Percentiles rank a stretch among this genome's conserved stretches.
Evolutionary conservation across 768 basidiomycete species (phyloP).

Genomic region (Termitomyces eurrhizus): DNA sequence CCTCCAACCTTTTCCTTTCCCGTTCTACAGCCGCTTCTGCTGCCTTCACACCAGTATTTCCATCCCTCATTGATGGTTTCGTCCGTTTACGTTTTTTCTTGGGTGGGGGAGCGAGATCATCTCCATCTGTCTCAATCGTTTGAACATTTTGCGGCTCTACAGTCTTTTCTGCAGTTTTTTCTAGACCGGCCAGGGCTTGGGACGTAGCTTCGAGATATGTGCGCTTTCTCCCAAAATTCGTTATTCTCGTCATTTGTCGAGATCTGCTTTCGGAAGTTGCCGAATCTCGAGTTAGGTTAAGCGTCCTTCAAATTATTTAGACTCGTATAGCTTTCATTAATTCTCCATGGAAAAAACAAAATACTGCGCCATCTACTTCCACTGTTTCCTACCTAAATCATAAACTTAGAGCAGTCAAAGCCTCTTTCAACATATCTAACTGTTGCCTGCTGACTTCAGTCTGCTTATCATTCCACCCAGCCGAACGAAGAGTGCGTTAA

Average conservation of each 20-base stretch:
- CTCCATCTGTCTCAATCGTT: constrained; percentile 1
- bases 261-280: not conserved
- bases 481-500: constrained; percentile 20
- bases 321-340: no score
- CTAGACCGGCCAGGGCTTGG: constrained; percentile 15
- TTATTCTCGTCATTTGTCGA: constrained; percentile 63
- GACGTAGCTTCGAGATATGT: constrained; percentile 62
- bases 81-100: constrained; percentile 62
- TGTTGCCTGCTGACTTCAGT: not conserved
- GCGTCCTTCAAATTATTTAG: no score
- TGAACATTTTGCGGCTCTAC: not conserved
- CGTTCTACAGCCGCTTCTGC: constrained; percentile 17
- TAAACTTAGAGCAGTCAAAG: no score
- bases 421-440: no score
- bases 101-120: constrained; percentile 24
- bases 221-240: constrained; percentile 71
- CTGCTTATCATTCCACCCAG: not conserved
- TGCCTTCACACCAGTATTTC: constrained; percentile 26
- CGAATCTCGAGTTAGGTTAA: not conserved
- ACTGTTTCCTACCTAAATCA: no score
- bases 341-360: no score
- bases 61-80: constrained; percentile 41
- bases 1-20: constrained; percentile 10
- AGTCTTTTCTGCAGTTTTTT: constrained; percentile 10
- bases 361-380: no score